These are phyloP conservation scores for Monascus purpureus DNA, from an alignment of 495 filamentous ascomycete species.

Conservation along the genomic window DNA sequence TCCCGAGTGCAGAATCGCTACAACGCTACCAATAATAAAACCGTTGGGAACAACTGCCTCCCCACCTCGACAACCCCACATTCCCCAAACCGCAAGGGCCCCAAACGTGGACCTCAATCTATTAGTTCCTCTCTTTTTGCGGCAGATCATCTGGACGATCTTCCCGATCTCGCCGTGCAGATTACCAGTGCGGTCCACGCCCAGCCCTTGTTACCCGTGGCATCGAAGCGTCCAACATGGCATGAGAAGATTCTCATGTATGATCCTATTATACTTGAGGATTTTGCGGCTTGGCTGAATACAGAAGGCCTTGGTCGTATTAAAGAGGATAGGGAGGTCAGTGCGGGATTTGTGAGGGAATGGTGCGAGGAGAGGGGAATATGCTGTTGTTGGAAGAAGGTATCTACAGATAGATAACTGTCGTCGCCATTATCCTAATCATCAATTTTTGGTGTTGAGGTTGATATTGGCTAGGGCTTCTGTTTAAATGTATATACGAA, in stretches of 20 bases:
- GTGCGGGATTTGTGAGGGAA: constrained; percentile 44
- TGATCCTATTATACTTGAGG: constrained; percentile 82
- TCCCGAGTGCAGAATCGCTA: constrained; percentile 15
- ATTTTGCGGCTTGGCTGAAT: constrained; percentile 75
- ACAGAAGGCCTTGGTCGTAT: constrained; percentile 46
- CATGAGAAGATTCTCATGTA: constrained; percentile 89
- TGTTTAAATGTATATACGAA: too few species aligned
- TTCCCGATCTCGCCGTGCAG: constrained; percentile 35
- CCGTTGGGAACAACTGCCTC: constrained; percentile 6
- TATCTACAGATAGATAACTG: constrained; percentile 10
- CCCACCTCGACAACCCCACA: constrained; percentile 3
- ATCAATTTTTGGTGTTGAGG: too few species aligned
- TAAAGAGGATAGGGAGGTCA: constrained; percentile 52
- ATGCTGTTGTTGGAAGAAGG: constrained; percentile 44
- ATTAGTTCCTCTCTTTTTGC: not conserved
- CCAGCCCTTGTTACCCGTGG: constrained; percentile 26
- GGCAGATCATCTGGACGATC: not conserved
- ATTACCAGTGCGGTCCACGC: constrained; percentile 55
- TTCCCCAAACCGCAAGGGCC: not conserved
- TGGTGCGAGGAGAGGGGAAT: constrained; percentile 82
- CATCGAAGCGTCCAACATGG: constrained; percentile 36
- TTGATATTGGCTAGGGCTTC: too few species aligned
- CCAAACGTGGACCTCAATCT: not conserved
- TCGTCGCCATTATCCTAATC: too few species aligned
- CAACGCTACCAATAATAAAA: constrained; percentile 1